phyloP scores from a whole-genome alignment of 768 basidiomycete species.

The Auriscalpium vulgare region DNA sequence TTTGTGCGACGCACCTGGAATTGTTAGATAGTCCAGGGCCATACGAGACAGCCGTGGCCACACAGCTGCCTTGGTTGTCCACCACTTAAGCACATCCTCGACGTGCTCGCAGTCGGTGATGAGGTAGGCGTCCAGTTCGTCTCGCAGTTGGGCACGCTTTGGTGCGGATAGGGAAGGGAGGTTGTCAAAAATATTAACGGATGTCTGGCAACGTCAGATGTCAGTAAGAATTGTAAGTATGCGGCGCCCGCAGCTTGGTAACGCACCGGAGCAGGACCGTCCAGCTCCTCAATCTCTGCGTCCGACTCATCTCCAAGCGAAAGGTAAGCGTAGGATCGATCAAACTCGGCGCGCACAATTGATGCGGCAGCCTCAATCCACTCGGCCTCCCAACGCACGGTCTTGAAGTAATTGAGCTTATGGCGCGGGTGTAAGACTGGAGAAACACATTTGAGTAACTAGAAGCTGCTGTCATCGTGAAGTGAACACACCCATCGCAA shows the following conservation, averaged over 20 bases:
- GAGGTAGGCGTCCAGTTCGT: not conserved
- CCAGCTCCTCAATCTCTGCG: not conserved
- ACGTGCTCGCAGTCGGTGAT: not conserved
- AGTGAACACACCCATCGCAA: constrained; percentile 26
- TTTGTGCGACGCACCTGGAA: constrained; percentile 19
- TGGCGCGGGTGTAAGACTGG: constrained; percentile 6
- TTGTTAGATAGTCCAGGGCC: constrained; percentile 11
- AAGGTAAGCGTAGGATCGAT: no score
- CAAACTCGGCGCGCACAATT: no score
- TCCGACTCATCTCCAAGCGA: no score
- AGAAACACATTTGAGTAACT: not conserved
- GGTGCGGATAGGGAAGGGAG: not conserved
- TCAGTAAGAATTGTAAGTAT: not conserved
- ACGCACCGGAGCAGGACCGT: not conserved
- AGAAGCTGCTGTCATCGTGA: no score
- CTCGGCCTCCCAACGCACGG: not conserved
- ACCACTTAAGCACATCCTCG: not conserved
- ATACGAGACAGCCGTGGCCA: not conserved
- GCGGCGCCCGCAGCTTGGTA: not conserved
- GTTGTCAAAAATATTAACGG: not conserved
- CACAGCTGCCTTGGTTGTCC: not conserved
- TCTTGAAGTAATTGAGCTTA: constrained; percentile 9
- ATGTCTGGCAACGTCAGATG: not conserved
- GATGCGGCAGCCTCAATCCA: constrained; percentile 1
- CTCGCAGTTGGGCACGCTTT: not conserved